These are phyloP conservation scores for Yamadazyma spencermartinsiae DNA, from an alignment of 1,139 yeast genomes.

Conservation along the genomic window DNA sequence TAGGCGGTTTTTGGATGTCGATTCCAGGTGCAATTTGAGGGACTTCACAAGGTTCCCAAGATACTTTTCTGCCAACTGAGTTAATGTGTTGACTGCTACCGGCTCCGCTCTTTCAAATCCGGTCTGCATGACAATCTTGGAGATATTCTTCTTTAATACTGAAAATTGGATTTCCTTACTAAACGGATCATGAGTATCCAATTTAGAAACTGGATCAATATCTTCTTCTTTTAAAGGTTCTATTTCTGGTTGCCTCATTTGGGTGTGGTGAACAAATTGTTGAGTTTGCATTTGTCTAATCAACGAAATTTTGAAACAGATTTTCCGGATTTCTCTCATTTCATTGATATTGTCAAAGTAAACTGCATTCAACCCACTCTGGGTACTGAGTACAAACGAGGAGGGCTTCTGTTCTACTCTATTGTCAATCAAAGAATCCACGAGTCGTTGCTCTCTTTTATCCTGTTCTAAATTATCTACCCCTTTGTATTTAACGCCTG, in stretches of 20 bases:
- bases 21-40: slow-evolving; percentile 68
- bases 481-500: slow-evolving; percentile 61
- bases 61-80: slow-evolving; percentile 83
- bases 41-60: slow-evolving; percentile 73
- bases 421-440: slow-evolving; percentile 31
- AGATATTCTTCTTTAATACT: slow-evolving; percentile 66
- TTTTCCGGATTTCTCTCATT: slow-evolving; percentile 84
- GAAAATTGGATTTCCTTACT: slow-evolving; percentile 61
- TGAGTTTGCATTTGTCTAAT: slow-evolving; percentile 91
- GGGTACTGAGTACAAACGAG: slow-evolving; percentile 34
- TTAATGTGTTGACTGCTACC: slow-evolving; percentile 72
- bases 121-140: slow-evolving; percentile 85
- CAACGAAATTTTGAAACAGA: slow-evolving; percentile 85
- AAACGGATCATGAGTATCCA: slow-evolving; percentile 64
- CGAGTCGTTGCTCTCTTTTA: slow-evolving; percentile 49
- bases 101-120: slow-evolving; percentile 89
- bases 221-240: slow-evolving; percentile 66
- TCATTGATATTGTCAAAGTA: slow-evolving; percentile 67
- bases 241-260: slow-evolving; percentile 68
- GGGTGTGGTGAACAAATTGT: slow-evolving; percentile 72
- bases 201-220: slow-evolving; percentile 74
- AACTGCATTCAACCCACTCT: slow-evolving; percentile 60
- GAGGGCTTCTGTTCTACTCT: slow-evolving; percentile 28
- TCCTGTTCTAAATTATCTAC: slow-evolving; percentile 46
- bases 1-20: slow-evolving; percentile 51